Base-by-base conservation (phyloP, 805 yeast species). In the Yamadazyma sp. region DNA sequence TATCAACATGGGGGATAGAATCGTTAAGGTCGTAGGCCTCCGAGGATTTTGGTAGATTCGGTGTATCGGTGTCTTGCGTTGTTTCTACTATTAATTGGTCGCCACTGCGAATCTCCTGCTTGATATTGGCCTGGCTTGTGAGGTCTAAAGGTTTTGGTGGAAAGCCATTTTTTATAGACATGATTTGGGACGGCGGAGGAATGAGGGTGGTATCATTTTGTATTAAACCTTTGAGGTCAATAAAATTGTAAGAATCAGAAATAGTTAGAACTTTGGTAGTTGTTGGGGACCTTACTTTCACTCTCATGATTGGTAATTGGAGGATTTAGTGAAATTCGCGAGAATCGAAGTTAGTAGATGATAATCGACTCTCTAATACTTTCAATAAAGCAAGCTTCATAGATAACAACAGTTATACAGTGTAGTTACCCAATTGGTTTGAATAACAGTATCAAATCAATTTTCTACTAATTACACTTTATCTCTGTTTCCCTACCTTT, bases 61-160 rank as follows among this genome's bases (percentile, higher is more conserved):
- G 2, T 15, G 42, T 22, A 25, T 14, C 15, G 23, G 22, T 42
- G 47, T 22, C 21, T 32, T 24, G 19, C 7, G 19, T 19, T 22
- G 14, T 27, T 16, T 28, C 32, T 28, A 14, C 23, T 25, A 70
- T 60, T 10, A 83, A 52, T 48, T 74, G 81, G 38, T 83, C 90
- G 3, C 88, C 89, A 37, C 70, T 62, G 31, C 64, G 59, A 10
- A 83, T 61, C 0, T 81, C 82, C 2, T 66, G 73, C 2, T 45
- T 52, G 9, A 78, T 44, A 8, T 49, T 40, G 40, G 40, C 10
- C 33, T 25, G 8, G 2, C 40, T 43, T 16, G 54, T 16, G 6
- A 68, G 41, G 17, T 62, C 64, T 2, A 81, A 39, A 1, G 58
- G 44, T 41, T 64, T 72, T 1, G 85, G 85, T 1, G 90, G 91